Conservation (phyloP, 2,329 filamentous ascomycete species). For the Neonectria neomacrospora region DNA sequence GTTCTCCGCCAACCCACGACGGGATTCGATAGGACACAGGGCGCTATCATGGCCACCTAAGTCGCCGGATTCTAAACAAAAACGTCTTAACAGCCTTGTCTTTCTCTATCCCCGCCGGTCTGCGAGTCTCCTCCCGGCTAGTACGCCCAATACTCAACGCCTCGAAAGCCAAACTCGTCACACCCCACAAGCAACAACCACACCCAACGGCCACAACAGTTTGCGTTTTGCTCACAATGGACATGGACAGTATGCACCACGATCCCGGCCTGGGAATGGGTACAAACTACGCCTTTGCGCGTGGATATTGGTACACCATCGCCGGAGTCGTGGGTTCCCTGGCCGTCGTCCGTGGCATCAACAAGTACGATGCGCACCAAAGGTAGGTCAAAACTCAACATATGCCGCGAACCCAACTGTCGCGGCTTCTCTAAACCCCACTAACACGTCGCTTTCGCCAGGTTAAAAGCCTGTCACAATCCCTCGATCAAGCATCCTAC, state of each 20-base stretch:
- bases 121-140: constrained; percentile 14
- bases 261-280: constrained; percentile 51
- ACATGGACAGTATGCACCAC: constrained; percentile 46
- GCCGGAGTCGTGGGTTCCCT: constrained; percentile 60
- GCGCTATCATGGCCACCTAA: constrained; percentile 8
- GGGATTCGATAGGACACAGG: neutral
- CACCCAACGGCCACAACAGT: neutral
- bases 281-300: constrained; percentile 63
- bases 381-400: constrained; percentile 49
- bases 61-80: neutral
- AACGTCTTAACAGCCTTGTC: neutral
- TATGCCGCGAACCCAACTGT: neutral
- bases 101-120: neutral
- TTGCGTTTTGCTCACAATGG: constrained; percentile 43
- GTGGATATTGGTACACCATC: constrained; percentile 69
- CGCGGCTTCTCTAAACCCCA: neutral
- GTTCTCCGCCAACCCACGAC: neutral
- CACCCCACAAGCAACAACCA: neutral
- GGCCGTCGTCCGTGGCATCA: constrained; percentile 54
- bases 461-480: constrained; percentile 58
- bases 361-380: constrained; percentile 54
- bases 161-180: neutral
- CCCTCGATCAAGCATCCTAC: constrained; percentile 62
- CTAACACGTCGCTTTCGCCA: constrained; percentile 37
- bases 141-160: neutral